A percentile compares a stretch with the other conserved stretches of the same genome.
These are phyloP conservation scores for Sporisorium reilianum DNA, from an alignment of 1,284 basidiomycete genomes.

Conservation along the genomic window DNA sequence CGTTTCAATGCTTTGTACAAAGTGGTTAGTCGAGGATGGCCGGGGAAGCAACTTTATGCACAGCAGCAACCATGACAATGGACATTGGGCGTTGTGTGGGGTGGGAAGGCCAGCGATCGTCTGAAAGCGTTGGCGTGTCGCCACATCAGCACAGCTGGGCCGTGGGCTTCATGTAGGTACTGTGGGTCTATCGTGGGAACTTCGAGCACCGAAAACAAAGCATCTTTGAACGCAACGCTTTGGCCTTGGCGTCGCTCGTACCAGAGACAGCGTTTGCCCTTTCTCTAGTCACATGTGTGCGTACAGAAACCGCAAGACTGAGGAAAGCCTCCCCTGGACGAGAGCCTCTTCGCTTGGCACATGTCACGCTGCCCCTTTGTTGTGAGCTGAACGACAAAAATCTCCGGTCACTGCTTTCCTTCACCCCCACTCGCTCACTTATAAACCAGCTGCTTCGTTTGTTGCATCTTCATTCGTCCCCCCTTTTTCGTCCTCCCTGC, in stretches of 20 bases:
- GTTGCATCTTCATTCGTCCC: background rate
- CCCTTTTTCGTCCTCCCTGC: background rate
- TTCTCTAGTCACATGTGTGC: too few species aligned
- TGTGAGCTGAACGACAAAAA: too few species aligned
- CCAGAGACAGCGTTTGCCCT: too few species aligned
- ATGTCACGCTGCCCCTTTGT: background rate
- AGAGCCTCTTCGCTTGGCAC: background rate
- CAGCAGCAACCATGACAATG: too few species aligned
- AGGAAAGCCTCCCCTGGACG: too few species aligned
- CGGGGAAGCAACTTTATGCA: too few species aligned
- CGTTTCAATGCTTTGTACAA: background rate
- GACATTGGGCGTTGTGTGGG: background rate
- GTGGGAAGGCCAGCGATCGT: background rate
- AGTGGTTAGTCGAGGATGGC: too few species aligned
- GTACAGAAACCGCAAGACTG: too few species aligned
- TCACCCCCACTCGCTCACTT: background rate
- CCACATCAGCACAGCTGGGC: background rate
- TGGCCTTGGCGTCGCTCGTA: background rate
- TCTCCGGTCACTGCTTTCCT: background rate
- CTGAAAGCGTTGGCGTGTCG: background rate
- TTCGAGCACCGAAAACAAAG: background rate
- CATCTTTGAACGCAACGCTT: background rate
- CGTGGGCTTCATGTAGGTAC: conserved; percentile 4
- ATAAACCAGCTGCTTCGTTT: background rate
- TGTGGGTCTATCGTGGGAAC: background rate